Evolutionary conservation across 495 filamentous ascomycete genomes (phyloP).

Genomic region (Podospora appendiculata): DNA sequence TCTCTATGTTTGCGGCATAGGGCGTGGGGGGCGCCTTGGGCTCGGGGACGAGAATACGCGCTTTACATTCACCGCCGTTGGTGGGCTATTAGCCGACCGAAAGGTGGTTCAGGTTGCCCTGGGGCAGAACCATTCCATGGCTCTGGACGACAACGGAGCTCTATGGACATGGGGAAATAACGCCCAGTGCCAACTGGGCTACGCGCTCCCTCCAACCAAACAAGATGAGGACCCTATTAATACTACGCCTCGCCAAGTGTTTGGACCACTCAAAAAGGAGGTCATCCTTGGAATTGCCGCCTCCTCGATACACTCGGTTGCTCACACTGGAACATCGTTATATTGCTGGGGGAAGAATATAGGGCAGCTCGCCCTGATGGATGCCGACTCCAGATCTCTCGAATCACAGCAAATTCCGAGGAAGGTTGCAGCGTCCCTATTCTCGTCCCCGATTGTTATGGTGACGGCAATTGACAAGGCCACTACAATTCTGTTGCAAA

Average conservation of each 20-base stretch:
- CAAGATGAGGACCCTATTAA: conserved; percentile 76
- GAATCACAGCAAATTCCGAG: conserved; percentile 74
- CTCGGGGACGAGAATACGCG: conserved; percentile 83
- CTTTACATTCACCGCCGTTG: conserved; percentile 75
- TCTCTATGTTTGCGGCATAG: conserved; percentile 88
- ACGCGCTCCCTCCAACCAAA: conserved; percentile 51
- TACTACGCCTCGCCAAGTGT: conserved; percentile 75
- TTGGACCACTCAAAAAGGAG: conserved; percentile 85
- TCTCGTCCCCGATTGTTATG: conserved; percentile 66
- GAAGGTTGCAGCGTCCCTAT: conserved; percentile 79
- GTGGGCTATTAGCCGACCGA: conserved; percentile 61
- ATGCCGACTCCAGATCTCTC: conserved; percentile 86
- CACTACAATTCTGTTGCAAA: conserved; percentile 77
- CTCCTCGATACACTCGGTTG: conserved; percentile 87
- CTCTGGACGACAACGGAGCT: conserved; percentile 70
- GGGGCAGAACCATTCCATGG: conserved; percentile 86
- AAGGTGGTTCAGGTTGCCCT: conserved; percentile 66
- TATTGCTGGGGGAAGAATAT: conserved; percentile 96
- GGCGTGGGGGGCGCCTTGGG: conserved; percentile 81
- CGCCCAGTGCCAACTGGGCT: conserved; percentile 78
- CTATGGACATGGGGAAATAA: conserved; percentile 94
- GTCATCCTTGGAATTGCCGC: conserved; percentile 73
- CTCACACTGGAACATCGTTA: conserved; percentile 70
- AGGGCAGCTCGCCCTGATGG: conserved; percentile 88
- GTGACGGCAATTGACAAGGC: conserved; percentile 88